Percentiles rank a stretch among this genome's conserved stretches.
phyloP scores from a whole-genome alignment of 371 early-diverging fungal genomes.

The Cokeromyces recurvatus region DNA sequence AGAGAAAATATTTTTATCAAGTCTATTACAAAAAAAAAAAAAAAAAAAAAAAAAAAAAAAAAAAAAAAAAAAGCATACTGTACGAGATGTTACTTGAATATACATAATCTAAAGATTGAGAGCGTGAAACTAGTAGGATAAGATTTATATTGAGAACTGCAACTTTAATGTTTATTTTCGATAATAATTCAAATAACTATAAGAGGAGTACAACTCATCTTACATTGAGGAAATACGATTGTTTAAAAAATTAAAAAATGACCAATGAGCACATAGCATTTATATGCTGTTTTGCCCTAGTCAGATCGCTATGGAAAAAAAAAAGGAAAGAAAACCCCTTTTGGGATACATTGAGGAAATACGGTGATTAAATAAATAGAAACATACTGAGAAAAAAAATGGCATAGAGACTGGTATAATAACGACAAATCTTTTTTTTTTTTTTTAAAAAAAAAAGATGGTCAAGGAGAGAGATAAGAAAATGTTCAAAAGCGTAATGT shows the following conservation, averaged over 20 bases:
- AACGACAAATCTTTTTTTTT: conserved; percentile 1
- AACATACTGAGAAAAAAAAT: background rate
- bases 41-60: no score
- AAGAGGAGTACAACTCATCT: background rate
- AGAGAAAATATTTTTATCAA: no score
- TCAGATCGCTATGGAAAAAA: no score
- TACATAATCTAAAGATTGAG: no score
- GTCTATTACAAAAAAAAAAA: no score
- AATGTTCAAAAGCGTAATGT: conserved; percentile 7
- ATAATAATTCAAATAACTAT: background rate
- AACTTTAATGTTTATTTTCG: background rate
- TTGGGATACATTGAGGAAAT: background rate
- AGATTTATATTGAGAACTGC: background rate
- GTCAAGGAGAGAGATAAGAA: background rate
- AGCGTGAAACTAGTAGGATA: no score
- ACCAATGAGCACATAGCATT: background rate
- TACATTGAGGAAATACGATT: background rate
- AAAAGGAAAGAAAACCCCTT: no score
- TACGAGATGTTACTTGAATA: background rate
- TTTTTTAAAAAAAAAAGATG: conserved; percentile 3
- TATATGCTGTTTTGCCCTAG: no score
- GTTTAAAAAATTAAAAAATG: background rate
- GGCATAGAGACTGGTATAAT: conserved; percentile 1
- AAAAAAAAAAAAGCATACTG: no score
- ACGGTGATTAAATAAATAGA: background rate